A percentile compares a stretch with the other conserved stretches of the same genome.
Evolutionary conservation across 768 basidiomycete species (phyloP).

Genomic region (Calocybe cyanea): DNA sequence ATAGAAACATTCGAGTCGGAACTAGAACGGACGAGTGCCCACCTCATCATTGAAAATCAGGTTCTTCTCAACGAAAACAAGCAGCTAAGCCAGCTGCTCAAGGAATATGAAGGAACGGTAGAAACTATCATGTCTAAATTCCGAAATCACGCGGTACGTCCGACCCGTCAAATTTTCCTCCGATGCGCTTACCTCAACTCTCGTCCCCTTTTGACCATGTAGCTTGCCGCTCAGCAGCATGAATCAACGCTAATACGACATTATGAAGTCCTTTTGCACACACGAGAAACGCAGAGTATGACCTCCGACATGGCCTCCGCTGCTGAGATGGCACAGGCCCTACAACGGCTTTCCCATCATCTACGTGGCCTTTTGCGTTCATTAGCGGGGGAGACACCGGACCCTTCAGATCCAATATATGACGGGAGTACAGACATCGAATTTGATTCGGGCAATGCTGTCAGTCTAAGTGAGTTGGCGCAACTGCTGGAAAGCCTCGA

Average conservation of each 20-base stretch:
- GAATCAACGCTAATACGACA: constrained; percentile 84
- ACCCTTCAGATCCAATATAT: constrained; percentile 34
- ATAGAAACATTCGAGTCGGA: constrained; percentile 92
- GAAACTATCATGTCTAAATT: constrained; percentile 98
- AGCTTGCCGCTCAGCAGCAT: constrained; percentile 92
- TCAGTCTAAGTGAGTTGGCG: constrained; percentile 37
- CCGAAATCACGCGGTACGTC: constrained; percentile 62
- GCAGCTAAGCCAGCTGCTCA: constrained; percentile 81
- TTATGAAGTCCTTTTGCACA: constrained; percentile 77
- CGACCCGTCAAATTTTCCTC: not conserved
- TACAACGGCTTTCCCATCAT: constrained; percentile 67
- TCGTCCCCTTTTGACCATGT: too few relatives aligned
- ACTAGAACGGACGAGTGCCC: constrained; percentile 85
- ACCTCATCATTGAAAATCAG: constrained; percentile 92
- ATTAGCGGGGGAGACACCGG: constrained; percentile 61
- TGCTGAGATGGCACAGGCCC: constrained; percentile 56
- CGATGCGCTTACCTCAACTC: not conserved
- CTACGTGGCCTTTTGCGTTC: constrained; percentile 71
- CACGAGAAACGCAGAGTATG: constrained; percentile 55
- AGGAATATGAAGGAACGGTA: constrained; percentile 93
- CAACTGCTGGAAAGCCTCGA: constrained; percentile 42
- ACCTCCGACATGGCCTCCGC: constrained; percentile 55
- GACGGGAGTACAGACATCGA: constrained; percentile 28
- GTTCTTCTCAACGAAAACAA: constrained; percentile 91
- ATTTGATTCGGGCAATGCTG: constrained; percentile 29